Evolutionary conservation across 805 yeast genomes (phyloP), one percentile per base, ranked within the genome.

Genomic region (Saccharomycopsis lassenensis): DNA sequence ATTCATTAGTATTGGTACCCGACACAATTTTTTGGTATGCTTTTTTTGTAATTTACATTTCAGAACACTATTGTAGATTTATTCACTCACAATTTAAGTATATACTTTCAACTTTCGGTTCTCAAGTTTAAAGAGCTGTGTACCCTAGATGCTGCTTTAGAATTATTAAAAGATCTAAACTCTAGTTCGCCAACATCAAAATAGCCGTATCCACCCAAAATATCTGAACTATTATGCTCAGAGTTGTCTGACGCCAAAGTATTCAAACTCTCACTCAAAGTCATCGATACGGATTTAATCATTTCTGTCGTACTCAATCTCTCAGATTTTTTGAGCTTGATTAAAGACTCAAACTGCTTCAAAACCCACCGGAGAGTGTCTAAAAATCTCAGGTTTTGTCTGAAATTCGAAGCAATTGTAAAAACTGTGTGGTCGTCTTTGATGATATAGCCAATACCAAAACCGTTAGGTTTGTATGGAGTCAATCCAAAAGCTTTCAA

Each of bases 371-470:
- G 67, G 44, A 86, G 60, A 33, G 94, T 84, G 43, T 75, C 76
- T 52, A 86, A 60, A 42, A 83, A 74, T 43, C 96, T 65, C 37
- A 69, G 69, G 2, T 94, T 86, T 57, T 86, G 95, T 42, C 95
- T 67, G 53, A 77, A 83, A 56, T 86, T 86, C 10, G 94, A 83
- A 22, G 89, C 77, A 15, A 84, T 71, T 29, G 94, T 82, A n/a
- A 86, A 65, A 21, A 82, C 75, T 24, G 85, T 77, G 27, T 74
- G 73, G 50, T 86, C 91, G 37, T 70, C 74, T 53, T 85, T 87
- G 47, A 86, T 77, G 44, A 85, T 83, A 52, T 86, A 86, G 2
- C 95, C 95, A 17, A 86, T 66, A n/a, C 95, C 95, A 56, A 79
- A 85, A 0, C 96, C 96, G 49, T 81, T 85, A 30, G 85, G 76